Evolutionary conservation across 148 eudicot genomes (phyloP), one percentile per base, ranked within the genome.

Genomic region (Chenopodium album): DNA sequence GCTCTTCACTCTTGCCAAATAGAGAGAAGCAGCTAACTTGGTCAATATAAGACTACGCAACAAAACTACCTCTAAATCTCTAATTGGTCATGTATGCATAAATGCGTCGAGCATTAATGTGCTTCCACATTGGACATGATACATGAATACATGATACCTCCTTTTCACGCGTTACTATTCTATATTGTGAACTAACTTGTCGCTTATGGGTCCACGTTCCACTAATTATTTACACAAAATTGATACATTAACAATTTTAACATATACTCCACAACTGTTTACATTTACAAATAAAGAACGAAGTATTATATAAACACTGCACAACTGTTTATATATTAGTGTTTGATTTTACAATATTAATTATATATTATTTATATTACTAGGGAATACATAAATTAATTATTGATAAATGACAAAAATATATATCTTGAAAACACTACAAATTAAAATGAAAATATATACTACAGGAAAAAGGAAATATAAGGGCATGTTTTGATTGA

Each of bases 111-210:
- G 71, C 37, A 67, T 67, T 11, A 67, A 67, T 67, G 52, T 72
- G 37, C n/a, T 19, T 76, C 31, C 44, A 76, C 23, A 34, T 76
- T 76, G 17, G 44, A 41, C 44, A 41, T 41, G 44, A 41, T 41
- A 41, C 44, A 34, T 34, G 5, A 34, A 34, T 34, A 60, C 79
- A 76, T 76, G 9, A 59, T n/a, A 28, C 66, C 78, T 48, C 59
- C 13, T 22, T 75, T 54, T 56, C 78, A 76, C 78, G 66, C 67
- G 32, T 29, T 56, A 54, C 47, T 73, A 73, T 41, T 41, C 7
- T 41, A 41, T 41, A 73, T 47, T 47, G 37, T 74, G 34, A 50
- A 16, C 48, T 26, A 7, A 14, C 67, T 8, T 67, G 19, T 67
- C 0, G 44, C 8, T 41, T 41, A 41, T 65, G 69, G 34, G 71